These are phyloP conservation scores for Candida jianshihensis DNA, from an alignment of 805 yeast genomes.

Conservation along the genomic window DNA sequence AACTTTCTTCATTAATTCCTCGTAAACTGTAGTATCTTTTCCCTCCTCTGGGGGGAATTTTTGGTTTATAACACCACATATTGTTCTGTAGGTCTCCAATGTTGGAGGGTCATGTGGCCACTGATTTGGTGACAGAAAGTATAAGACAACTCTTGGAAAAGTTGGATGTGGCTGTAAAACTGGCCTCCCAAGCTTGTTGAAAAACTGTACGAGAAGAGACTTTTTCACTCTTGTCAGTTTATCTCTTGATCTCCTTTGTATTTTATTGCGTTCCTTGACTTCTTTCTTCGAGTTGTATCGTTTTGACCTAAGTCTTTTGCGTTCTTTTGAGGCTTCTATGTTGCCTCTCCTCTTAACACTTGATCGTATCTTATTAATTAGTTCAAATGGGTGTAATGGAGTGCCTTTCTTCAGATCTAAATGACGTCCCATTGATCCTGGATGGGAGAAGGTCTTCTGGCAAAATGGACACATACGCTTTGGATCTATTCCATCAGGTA, in stretches of 20 bases:
- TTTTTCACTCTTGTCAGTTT: slow-evolving; percentile 33
- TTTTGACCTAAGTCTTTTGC: slow-evolving; percentile 34
- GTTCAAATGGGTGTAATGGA: slow-evolving; percentile 40
- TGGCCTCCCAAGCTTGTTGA: slow-evolving; percentile 31
- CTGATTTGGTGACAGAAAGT: slow-evolving; percentile 34
- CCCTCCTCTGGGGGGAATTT: slow-evolving; percentile 12
- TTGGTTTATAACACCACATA: slow-evolving; percentile 23
- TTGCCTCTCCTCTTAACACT: slow-evolving; percentile 49
- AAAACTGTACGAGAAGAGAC: slow-evolving; percentile 28
- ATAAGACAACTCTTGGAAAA: slow-evolving; percentile 42
- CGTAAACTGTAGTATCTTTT: slow-evolving; percentile 10
- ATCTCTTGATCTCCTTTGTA: slow-evolving; percentile 39
- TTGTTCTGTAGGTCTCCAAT: slow-evolving; percentile 32
- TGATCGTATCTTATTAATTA: slow-evolving; percentile 38
- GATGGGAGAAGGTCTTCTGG: slow-evolving; percentile 44
- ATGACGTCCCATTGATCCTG: slow-evolving; percentile 56
- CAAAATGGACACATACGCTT: slow-evolving; percentile 43
- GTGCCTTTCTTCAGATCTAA: slow-evolving; percentile 51
- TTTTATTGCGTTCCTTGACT: slow-evolving; percentile 39
- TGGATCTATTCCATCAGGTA: slow-evolving; percentile 26
- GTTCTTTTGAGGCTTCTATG: slow-evolving; percentile 31
- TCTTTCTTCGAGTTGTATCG: slow-evolving; percentile 40
- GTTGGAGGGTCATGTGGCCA: slow-evolving; percentile 55
- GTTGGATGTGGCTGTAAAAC: slow-evolving; percentile 36
- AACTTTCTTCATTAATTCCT: slow-evolving; percentile 31